phyloP scores from a whole-genome alignment of 805 yeast genomes.

The Wilhelminamyces savonicus region DNA sequence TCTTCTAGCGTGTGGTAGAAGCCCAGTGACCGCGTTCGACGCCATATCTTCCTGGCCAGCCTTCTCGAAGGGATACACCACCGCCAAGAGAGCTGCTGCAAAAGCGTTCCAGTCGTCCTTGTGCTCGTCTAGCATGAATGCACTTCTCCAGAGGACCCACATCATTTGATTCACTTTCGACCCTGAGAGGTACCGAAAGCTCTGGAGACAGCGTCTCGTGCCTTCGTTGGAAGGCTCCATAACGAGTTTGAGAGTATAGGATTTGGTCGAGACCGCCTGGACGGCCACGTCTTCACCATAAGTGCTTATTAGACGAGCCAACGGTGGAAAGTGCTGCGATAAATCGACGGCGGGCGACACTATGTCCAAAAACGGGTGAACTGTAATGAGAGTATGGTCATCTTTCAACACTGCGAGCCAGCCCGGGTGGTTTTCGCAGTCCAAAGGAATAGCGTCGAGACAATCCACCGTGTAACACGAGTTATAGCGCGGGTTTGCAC shows the following conservation, averaged over 20 bases:
- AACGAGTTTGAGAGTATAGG: constrained; percentile 24
- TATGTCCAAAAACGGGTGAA: constrained; percentile 54
- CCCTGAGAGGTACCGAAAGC: constrained; percentile 51
- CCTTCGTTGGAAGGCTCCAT: constrained; percentile 41
- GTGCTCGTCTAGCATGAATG: constrained; percentile 35
- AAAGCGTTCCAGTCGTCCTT: constrained; percentile 58
- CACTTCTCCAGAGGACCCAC: constrained; percentile 60
- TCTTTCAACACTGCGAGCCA: constrained; percentile 37
- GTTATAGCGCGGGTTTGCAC: constrained; percentile 24
- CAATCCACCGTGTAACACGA: constrained; percentile 14
- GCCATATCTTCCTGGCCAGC: constrained; percentile 12
- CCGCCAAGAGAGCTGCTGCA: constrained; percentile 43
- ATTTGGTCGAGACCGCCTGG: constrained; percentile 11
- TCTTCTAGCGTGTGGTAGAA: constrained; percentile 24
- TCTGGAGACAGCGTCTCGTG: constrained; percentile 40
- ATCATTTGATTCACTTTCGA: constrained; percentile 49
- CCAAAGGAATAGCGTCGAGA: constrained; percentile 35
- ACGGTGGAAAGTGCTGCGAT: constrained; percentile 11
- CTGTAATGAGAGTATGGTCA: constrained; percentile 29
- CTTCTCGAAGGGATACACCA: constrained; percentile 41
- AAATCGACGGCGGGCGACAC: constrained; percentile 24
- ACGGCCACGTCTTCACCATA: constrained; percentile 23
- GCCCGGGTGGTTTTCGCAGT: constrained; percentile 32
- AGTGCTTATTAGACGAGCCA: constrained; percentile 20
- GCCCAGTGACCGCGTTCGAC: constrained; percentile 21